These are phyloP conservation scores for Lagenidium giganteum DNA, from an alignment of 352 stramenopile genomes.

Conservation along the genomic window DNA sequence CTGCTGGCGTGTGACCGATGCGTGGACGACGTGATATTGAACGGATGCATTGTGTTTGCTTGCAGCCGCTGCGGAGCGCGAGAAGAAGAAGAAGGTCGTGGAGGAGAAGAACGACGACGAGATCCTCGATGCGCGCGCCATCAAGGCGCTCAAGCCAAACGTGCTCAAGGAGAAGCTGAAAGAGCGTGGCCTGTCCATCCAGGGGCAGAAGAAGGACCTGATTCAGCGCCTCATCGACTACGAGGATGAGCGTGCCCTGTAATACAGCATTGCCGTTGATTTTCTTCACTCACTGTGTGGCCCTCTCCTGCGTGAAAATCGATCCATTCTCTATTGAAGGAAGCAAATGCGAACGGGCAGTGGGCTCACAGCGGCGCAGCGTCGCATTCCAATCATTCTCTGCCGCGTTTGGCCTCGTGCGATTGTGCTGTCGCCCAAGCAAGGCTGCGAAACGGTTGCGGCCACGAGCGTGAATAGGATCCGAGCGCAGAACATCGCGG, in stretches of 20 bases:
- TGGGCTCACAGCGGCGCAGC: too few relatives aligned
- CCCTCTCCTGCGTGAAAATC: too few relatives aligned
- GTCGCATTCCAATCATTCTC: too few relatives aligned
- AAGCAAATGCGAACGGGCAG: too few relatives aligned
- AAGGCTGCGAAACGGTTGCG: too few relatives aligned
- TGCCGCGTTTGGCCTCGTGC: too few relatives aligned
- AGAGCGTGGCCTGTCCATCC: constrained; percentile 71
- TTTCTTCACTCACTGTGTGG: neutral
- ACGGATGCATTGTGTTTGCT: constrained; percentile 1
- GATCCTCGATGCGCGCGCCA: constrained; percentile 70
- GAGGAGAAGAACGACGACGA: constrained; percentile 65
- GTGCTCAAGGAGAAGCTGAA: constrained; percentile 89
- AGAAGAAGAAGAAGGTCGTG: constrained; percentile 63
- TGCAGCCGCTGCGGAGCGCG: constrained; percentile 47
- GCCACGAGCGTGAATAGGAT: too few relatives aligned
- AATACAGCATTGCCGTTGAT: too few relatives aligned
- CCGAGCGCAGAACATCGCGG: too few relatives aligned
- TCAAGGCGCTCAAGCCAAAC: constrained; percentile 84
- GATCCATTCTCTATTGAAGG: too few relatives aligned
- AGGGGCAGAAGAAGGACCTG: constrained; percentile 88
- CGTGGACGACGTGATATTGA: too few relatives aligned
- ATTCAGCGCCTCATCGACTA: constrained; percentile 87
- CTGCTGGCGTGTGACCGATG: neutral
- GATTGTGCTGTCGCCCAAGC: too few relatives aligned
- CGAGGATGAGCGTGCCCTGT: constrained; percentile 80